Evolutionary conservation across 768 basidiomycete genomes (phyloP).

Genomic region (Tricholoma bakamatsutake): DNA sequence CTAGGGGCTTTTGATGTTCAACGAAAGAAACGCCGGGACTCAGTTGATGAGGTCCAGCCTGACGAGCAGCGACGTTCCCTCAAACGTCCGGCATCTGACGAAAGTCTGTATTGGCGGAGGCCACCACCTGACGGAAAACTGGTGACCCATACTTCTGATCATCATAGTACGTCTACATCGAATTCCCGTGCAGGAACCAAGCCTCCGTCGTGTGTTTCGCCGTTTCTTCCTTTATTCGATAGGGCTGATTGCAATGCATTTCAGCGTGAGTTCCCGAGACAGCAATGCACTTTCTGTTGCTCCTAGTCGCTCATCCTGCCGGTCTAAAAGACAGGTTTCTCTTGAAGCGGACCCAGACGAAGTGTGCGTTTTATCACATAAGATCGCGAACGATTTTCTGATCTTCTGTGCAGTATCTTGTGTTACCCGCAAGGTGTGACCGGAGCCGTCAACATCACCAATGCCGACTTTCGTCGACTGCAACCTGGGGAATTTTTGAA

Average conservation of each 20-base stretch:
- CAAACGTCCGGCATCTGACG: conserved; percentile 6
- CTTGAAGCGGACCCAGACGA: conserved; percentile 49
- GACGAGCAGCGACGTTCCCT: neutral
- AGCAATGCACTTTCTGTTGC: conserved; percentile 4
- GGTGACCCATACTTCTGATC: conserved; percentile 1
- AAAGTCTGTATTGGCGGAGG: conserved; percentile 4
- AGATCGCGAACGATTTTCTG: neutral
- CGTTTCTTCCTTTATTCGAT: neutral
- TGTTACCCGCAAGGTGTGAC: conserved; percentile 66
- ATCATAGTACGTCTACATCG: neutral
- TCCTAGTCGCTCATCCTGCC: conserved; percentile 33
- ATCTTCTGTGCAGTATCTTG: conserved; percentile 47
- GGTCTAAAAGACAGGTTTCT: conserved; percentile 17
- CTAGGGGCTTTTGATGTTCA: neutral
- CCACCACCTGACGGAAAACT: conserved; percentile 7
- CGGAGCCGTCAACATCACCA: conserved; percentile 78
- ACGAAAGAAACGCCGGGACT: neutral
- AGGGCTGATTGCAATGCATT: neutral
- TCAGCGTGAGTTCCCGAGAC: conserved; percentile 3
- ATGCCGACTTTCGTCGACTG: conserved; percentile 70
- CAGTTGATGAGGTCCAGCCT: neutral
- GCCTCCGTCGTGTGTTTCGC: neutral
- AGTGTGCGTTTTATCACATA: conserved; percentile 39
- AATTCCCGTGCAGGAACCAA: conserved; percentile 7
- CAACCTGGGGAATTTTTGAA: conserved; percentile 84